Evolutionary conservation across 345 rosid genomes (phyloP).

Genomic region (Sisymbrium irio): DNA sequence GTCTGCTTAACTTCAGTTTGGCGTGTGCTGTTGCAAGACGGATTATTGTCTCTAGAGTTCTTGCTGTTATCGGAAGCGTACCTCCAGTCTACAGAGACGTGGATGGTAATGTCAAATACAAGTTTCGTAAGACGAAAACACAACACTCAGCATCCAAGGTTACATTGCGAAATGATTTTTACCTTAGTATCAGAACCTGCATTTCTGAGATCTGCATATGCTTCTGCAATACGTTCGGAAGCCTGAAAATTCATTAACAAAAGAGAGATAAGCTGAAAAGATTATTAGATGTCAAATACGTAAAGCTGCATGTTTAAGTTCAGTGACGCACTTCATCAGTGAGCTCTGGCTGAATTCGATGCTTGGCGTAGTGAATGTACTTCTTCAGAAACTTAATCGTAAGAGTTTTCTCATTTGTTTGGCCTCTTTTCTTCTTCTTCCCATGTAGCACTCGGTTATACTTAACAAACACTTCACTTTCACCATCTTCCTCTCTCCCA

Average conservation of each 20-base stretch:
- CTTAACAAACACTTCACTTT: conserved; percentile 84
- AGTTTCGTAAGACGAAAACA: not conserved
- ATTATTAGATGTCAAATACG: not conserved
- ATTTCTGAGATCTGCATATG: conserved; percentile 93
- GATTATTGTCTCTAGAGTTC: conserved; percentile 95
- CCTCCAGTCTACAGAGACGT: conserved; percentile 78
- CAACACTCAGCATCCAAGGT: not conserved
- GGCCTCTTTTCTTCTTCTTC: conserved; percentile 63
- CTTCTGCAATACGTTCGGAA: conserved; percentile 82
- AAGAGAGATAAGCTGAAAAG: not conserved
- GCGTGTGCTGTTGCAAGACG: conserved; percentile 99
- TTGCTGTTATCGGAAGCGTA: conserved; percentile 95
- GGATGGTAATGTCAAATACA: not conserved
- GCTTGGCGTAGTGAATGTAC: conserved; percentile 97
- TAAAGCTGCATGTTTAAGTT: not conserved
- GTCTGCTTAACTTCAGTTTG: conserved; percentile 80
- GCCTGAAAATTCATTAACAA: conserved; percentile 50
- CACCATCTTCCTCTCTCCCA: conserved; percentile 79
- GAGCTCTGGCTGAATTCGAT: conserved; percentile 87
- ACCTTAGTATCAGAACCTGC: conserved; percentile 75
- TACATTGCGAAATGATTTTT: conserved; percentile 14
- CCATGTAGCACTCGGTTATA: conserved; percentile 92
- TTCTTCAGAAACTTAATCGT: conserved; percentile 86
- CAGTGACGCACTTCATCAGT: conserved; percentile 74
- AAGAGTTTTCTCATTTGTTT: conserved; percentile 65